Evolutionary conservation across 2,329 filamentous ascomycete species (phyloP).

Genomic region (Paraphoma sp.): DNA sequence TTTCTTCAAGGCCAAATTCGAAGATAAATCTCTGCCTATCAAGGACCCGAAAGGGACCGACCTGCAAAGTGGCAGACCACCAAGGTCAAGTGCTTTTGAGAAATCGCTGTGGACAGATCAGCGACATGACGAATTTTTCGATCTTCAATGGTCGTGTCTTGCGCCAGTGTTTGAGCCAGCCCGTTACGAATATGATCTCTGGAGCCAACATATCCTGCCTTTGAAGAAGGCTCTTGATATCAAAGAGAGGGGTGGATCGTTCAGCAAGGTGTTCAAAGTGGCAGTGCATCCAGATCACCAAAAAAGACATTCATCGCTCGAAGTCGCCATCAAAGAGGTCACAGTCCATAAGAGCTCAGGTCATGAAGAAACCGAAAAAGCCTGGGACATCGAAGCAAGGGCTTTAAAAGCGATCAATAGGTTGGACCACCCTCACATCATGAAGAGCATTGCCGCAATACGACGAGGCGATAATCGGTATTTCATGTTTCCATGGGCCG

Average conservation of each 20-base stretch:
- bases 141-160: conserved; percentile 20
- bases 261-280: conserved; percentile 11
- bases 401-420: conserved; percentile 13
- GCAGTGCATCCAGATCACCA: conserved; percentile 13
- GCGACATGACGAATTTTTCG: conserved; percentile 9
- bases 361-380: conserved; percentile 2
- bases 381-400: conserved; percentile 19
- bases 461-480: conserved; percentile 19
- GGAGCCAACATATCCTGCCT: conserved; percentile 13
- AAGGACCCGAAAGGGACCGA: neutral
- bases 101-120: conserved; percentile 3
- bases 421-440: conserved; percentile 20
- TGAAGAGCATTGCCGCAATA: conserved; percentile 17
- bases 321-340: conserved; percentile 20
- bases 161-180: conserved; percentile 11
- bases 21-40: conserved; percentile 9
- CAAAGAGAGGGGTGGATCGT: conserved; percentile 8
- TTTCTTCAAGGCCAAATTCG: conserved; percentile 3
- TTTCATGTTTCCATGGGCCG: conserved; percentile 31
- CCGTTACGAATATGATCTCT: conserved; percentile 10
- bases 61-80: neutral
- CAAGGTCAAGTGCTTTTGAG: neutral
- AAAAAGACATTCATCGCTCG: neutral
- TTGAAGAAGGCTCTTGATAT: conserved; percentile 4
- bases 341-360: neutral